Evolutionary conservation across 805 yeast genomes (phyloP).

Genomic region (Starmerella vitae): DNA sequence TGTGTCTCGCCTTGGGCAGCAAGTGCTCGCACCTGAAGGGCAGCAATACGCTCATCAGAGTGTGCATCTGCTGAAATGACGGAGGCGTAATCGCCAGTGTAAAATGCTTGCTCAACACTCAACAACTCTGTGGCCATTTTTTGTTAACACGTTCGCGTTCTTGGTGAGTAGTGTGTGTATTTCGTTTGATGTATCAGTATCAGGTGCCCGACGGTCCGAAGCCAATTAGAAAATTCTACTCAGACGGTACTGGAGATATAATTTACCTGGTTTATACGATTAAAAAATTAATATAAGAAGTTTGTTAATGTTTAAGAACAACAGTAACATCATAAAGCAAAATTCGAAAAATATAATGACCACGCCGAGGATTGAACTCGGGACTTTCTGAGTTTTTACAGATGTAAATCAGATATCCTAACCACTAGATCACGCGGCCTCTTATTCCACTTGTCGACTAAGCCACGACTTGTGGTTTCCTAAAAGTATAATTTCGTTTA

Average conservation of each 20-base stretch:
- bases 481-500: background rate
- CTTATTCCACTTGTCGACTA: background rate
- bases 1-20: conserved; percentile 27
- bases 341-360: conserved; percentile 13
- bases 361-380: conserved; percentile 24
- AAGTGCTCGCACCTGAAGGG: conserved; percentile 29
- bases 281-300: too few species aligned
- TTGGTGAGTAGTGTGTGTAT: too few species aligned
- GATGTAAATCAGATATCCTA: conserved; percentile 22
- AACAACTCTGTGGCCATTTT: conserved; percentile 23
- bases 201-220: too few species aligned
- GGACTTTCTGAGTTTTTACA: conserved; percentile 20
- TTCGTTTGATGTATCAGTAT: too few species aligned
- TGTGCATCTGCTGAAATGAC: conserved; percentile 25
- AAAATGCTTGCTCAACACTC: conserved; percentile 30
- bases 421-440: conserved; percentile 23
- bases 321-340: background rate
- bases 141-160: too few species aligned
- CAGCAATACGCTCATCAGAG: conserved; percentile 23
- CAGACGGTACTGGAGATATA: too few species aligned
- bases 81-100: conserved; percentile 29
- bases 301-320: too few species aligned
- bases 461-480: conserved; percentile 3
- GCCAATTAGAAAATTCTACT: too few species aligned
- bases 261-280: too few species aligned